A percentile compares a stretch with the other conserved stretches of the same genome.
Evolutionary conservation across 192 early-diverging fungal genomes (phyloP).

Genomic region (Chytriomyces sp.): DNA sequence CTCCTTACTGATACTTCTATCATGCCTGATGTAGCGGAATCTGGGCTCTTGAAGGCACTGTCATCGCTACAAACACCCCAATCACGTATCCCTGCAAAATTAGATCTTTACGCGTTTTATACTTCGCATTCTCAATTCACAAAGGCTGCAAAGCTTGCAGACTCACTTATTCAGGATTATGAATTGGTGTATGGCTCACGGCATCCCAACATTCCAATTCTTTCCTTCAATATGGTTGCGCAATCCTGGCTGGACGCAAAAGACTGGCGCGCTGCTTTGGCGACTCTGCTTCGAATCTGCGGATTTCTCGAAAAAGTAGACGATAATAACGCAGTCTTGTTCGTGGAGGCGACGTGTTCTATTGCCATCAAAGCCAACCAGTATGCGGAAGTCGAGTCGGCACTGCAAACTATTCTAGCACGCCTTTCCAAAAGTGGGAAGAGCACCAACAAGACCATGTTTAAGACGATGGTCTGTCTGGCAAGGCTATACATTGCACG

Average conservation of each 20-base stretch:
- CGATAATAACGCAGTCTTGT: background rate
- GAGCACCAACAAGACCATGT: background rate
- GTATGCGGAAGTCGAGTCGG: background rate
- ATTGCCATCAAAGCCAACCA: background rate
- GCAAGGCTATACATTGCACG: background rate
- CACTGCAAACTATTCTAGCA: background rate
- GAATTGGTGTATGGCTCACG: background rate
- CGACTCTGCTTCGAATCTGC: background rate
- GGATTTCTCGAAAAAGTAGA: background rate
- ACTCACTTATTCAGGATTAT: background rate
- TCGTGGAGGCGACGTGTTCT: background rate
- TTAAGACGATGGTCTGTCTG: background rate
- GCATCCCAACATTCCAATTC: background rate
- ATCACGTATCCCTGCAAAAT: background rate
- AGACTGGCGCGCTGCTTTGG: background rate
- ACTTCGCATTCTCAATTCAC: background rate
- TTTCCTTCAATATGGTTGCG: background rate
- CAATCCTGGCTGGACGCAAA: background rate
- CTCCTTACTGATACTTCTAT: too few species aligned
- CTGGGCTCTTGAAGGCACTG: too few species aligned
- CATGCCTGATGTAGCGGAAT: too few species aligned
- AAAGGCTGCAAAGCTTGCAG: background rate
- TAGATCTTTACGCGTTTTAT: background rate
- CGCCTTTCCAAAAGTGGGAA: background rate
- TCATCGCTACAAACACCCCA: background rate